Conservation (phyloP, 2,329 filamentous ascomycete genomes). For the Amauroascus niger region DNA sequence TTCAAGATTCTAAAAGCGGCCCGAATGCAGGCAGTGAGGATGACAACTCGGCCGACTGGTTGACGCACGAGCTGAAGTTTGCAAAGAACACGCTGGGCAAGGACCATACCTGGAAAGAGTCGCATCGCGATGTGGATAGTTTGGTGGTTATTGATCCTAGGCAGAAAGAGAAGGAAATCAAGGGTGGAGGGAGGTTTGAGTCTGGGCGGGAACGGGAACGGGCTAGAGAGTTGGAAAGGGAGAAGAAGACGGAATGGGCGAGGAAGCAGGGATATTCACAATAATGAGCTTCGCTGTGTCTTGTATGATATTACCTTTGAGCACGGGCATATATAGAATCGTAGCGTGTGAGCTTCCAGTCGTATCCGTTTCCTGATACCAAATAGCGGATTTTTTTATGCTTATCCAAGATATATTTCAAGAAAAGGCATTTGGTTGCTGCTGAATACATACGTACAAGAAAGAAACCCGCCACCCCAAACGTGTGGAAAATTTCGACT, state of each 20-base stretch:
- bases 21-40: slow-evolving; percentile 25
- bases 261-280: slow-evolving; percentile 25
- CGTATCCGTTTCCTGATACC: no score
- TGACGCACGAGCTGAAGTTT: slow-evolving; percentile 76
- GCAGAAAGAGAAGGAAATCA: slow-evolving; percentile 65
- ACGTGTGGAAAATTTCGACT: background rate
- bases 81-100: slow-evolving; percentile 85
- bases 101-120: slow-evolving; percentile 77
- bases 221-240: slow-evolving; percentile 29
- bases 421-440: no score
- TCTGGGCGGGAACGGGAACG: slow-evolving; percentile 37
- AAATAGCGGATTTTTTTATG: no score
- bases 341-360: no score
- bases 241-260: slow-evolving; percentile 28
- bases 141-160: slow-evolving; percentile 86
- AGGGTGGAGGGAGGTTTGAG: slow-evolving; percentile 61
- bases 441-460: slow-evolving; percentile 5
- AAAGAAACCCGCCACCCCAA: slow-evolving; percentile 1
- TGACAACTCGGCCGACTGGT: slow-evolving; percentile 57
- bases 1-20: slow-evolving; percentile 28
- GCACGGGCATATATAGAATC: background rate
- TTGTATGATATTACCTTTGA: background rate
- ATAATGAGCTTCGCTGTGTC: background rate
- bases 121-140: slow-evolving; percentile 63
- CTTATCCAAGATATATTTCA: no score